Percentiles rank a stretch among this genome's conserved stretches.
These are phyloP conservation scores for Aristolochia contorta DNA, from an alignment of 164 flowering plant species.

Conservation along the genomic window DNA sequence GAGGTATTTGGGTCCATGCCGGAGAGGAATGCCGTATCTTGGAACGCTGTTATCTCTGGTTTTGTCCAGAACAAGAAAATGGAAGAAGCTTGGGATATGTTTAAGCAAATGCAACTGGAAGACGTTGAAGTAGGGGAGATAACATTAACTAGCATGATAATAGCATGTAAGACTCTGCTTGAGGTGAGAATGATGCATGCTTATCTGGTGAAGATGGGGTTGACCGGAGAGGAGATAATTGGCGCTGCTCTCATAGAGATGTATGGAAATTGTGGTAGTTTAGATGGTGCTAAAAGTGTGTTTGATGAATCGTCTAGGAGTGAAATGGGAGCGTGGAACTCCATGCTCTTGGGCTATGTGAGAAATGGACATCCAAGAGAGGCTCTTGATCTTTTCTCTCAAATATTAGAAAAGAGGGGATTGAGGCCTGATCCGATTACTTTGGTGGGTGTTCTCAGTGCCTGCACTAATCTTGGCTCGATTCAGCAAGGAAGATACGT, in stretches of 20 bases:
- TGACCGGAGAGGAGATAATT: constrained; percentile 8
- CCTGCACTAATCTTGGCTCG: constrained; percentile 5
- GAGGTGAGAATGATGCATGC: constrained; percentile 20
- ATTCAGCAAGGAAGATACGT: constrained; percentile 4
- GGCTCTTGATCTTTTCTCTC: constrained; percentile 23
- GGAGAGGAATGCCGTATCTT: constrained; percentile 16
- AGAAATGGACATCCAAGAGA: too few relatives aligned
- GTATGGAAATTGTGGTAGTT: constrained; percentile 28
- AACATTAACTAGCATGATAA: constrained; percentile 8
- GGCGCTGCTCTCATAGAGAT: constrained; percentile 39
- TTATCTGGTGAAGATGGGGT: constrained; percentile 13
- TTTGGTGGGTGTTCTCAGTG: constrained; percentile 3
- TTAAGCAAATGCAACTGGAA: not conserved
- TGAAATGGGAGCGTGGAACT: too few relatives aligned
- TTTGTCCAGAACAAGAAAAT: constrained; percentile 2
- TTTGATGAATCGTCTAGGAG: too few relatives aligned
- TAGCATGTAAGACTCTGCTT: constrained; percentile 1
- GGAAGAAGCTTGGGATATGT: constrained; percentile 7
- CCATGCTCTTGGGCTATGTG: too few relatives aligned
- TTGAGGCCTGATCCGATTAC: constrained; percentile 28
- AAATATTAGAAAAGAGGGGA: constrained; percentile 36
- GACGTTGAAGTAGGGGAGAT: constrained; percentile 2
- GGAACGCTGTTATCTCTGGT: constrained; percentile 6
- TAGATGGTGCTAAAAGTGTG: constrained; percentile 9
- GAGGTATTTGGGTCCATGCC: constrained; percentile 9